Conservation (phyloP, 2,329 filamentous ascomycete species). For the Xylariaceae sp. region DNA sequence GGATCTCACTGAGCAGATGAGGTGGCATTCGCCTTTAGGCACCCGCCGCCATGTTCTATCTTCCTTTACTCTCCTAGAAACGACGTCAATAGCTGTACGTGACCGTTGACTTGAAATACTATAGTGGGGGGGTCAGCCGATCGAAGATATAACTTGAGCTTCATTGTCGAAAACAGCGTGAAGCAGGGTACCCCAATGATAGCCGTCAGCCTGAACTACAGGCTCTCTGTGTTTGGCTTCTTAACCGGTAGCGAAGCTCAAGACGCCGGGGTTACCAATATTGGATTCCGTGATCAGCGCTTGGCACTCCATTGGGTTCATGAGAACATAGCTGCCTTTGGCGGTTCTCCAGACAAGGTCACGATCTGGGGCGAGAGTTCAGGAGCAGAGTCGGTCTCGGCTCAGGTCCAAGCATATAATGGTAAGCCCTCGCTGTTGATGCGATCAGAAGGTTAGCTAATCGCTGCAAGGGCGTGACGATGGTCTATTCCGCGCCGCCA, state of each 20-base stretch:
- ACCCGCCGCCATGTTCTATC: too few relatives aligned
- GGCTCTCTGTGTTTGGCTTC: slow-evolving; percentile 55
- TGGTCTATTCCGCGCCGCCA: slow-evolving; percentile 28
- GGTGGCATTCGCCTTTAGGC: too few relatives aligned
- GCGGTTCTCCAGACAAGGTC: slow-evolving; percentile 47
- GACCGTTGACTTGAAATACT: not conserved
- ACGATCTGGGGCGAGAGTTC: slow-evolving; percentile 55
- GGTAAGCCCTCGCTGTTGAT: slow-evolving; percentile 13
- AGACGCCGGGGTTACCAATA: slow-evolving; percentile 51
- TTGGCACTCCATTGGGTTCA: slow-evolving; percentile 53
- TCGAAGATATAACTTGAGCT: slow-evolving; percentile 63
- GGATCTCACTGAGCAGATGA: not conserved
- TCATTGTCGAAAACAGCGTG: slow-evolving; percentile 57
- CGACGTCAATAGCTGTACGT: too few relatives aligned
- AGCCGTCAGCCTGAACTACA: slow-evolving; percentile 55
- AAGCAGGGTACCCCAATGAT: slow-evolving; percentile 53
- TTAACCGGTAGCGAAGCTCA: slow-evolving; percentile 47
- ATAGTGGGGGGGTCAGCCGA: slow-evolving; percentile 43
- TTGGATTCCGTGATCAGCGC: slow-evolving; percentile 53
- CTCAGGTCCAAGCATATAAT: slow-evolving; percentile 52
- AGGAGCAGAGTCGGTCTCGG: slow-evolving; percentile 50
- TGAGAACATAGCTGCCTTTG: slow-evolving; percentile 41
- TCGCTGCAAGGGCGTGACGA: slow-evolving; percentile 38
- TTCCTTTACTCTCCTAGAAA: not conserved
- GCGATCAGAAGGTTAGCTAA: not conserved